Percentiles rank a stretch among this genome's conserved stretches.
Evolutionary conservation across 1,284 basidiomycete genomes (phyloP).

Genomic region (Ceratobasidium sp.): DNA sequence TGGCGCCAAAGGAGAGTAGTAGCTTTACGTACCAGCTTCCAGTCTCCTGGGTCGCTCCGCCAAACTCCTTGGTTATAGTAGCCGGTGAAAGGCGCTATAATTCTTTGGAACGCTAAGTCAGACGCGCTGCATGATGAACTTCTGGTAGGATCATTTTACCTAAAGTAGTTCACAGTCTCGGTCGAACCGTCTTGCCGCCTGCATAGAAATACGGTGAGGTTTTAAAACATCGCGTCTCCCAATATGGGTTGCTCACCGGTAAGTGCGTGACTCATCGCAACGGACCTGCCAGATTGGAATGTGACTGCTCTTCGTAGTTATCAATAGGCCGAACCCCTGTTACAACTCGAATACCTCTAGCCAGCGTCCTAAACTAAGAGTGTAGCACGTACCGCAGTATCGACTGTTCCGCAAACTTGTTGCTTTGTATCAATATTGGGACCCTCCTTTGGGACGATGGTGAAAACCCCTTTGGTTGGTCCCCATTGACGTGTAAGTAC

Average conservation of each 20-base stretch:
- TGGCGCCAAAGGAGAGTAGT: not conserved
- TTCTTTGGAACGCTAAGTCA: not conserved
- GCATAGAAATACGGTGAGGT: not conserved
- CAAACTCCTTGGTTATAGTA: not conserved
- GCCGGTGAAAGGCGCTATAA: not conserved
- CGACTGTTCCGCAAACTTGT: not conserved
- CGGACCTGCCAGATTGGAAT: not conserved
- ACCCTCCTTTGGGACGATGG: not conserved
- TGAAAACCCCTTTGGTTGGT: not conserved
- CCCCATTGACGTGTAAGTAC: not conserved
- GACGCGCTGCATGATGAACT: no score
- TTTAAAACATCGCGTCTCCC: not conserved
- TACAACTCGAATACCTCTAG: not conserved
- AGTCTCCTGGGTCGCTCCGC: not conserved
- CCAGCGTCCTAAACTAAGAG: not conserved
- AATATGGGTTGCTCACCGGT: not conserved
- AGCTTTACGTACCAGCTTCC: not conserved
- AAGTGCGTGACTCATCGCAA: not conserved
- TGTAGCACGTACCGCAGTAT: not conserved
- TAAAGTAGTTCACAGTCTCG: not conserved
- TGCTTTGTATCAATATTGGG: not conserved
- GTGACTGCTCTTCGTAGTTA: not conserved
- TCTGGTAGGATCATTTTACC: not conserved
- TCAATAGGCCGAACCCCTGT: not conserved
- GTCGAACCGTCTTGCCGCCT: not conserved